phyloP scores from a whole-genome alignment of 2,329 filamentous ascomycete species.

The Cyclaneusma minus region DNA sequence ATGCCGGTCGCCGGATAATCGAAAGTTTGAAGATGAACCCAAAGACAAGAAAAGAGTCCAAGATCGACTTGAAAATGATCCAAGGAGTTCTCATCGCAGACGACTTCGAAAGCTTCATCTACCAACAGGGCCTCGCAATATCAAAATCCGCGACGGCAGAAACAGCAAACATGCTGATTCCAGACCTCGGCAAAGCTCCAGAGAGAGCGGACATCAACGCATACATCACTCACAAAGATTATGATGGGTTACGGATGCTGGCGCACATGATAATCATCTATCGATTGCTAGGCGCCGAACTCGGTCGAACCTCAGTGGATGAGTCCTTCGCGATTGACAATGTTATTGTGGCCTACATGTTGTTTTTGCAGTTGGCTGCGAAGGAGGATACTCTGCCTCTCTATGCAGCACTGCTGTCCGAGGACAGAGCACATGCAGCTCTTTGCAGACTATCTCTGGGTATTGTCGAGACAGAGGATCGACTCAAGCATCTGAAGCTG shows the following conservation, averaged over 20 bases:
- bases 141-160: constrained; percentile 30
- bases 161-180: constrained; percentile 26
- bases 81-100: constrained; percentile 61
- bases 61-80: constrained; percentile 54
- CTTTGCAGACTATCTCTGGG: constrained; percentile 66
- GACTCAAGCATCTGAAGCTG: constrained; percentile 53
- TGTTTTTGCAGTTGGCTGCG: constrained; percentile 55
- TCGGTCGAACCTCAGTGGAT: constrained; percentile 21
- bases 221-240: constrained; percentile 37
- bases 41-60: constrained; percentile 40
- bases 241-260: constrained; percentile 51
- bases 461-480: constrained; percentile 48
- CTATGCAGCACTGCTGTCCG: constrained; percentile 67
- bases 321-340: constrained; percentile 39
- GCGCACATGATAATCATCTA: constrained; percentile 58
- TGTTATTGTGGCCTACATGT: constrained; percentile 68
- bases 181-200: constrained; percentile 20
- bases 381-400: constrained; percentile 70
- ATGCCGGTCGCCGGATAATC: constrained; percentile 42
- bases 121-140: constrained; percentile 39
- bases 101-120: constrained; percentile 39
- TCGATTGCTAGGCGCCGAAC: constrained; percentile 37
- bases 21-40: constrained; percentile 39
- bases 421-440: constrained; percentile 48
- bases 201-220: constrained; percentile 24